Evolutionary conservation across 176 grass and related monocot species (phyloP), one percentile per base, ranked within the genome.

Genomic region (Neostapfia colusana): DNA sequence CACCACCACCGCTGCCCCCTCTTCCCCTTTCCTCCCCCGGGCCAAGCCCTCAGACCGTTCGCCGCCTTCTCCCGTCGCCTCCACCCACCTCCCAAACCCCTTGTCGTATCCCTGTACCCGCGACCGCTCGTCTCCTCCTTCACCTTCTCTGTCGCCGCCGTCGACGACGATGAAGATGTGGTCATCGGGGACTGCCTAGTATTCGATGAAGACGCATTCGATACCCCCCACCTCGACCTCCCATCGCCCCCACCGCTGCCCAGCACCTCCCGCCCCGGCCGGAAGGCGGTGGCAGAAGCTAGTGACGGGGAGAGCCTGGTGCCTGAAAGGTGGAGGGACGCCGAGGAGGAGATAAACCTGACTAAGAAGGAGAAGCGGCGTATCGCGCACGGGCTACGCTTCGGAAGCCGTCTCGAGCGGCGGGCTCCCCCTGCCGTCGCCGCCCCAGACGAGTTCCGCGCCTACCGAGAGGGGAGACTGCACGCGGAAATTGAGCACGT

Each of bases 171-270:
- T 6, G 85, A 92, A 14, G 91, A 92, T 16, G 54, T 86, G 31
- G 73, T 92, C 70, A 69, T 99, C 66, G 95, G 95, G 8, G 95
- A 99, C 46, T 99, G 95, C 84, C 77, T 99, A 43, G 91, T 99
- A 8, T 99, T 99, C 70, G 95, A 99, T 27, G 91, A 99, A 4
- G 95, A 90, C 12, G 95, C 95, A 2, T 99, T 99, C 80, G 95
- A 98, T 71, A 27, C 80, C 11, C 67, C 63, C 9, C 66, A 70
- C 51, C 36, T 86, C 70, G 83, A 81, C 45, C 63, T 81, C 20
- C 44, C 59, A 9, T 46, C 70, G 5, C 60, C 63, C 2, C 4
- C 57, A 6, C 17, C 34, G 6, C 59, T 7, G 63, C 43, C 20
- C 8, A 64, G 65, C 48, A 12, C 65, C 11, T 65, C 20, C 27